Base-by-base conservation (phyloP, 306 rosid species). In the Luffa acutangula region DNA sequence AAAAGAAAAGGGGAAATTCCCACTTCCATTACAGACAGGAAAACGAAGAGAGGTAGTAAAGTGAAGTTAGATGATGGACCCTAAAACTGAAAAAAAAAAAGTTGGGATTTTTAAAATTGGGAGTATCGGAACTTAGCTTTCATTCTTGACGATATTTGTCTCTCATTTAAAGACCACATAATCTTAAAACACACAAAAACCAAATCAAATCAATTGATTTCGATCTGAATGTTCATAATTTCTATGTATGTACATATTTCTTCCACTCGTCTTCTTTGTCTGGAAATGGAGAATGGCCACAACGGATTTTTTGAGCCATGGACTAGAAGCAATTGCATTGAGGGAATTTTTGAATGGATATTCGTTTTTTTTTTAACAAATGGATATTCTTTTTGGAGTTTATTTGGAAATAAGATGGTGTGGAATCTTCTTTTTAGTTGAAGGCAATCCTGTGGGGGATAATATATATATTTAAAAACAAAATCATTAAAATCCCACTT, bases 81-180 rank as follows among this genome's bases (percentile, higher is more conserved):
- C 43, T 66, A 37, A 43, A 86, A 66, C 49, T 66, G 48, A 39
- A 66, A 66, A 66, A 65, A 39, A 66, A 66, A 66, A 65, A 17
- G 60, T 78, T 39, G 17, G 73, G 73, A 66, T 13, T 39, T 66
- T 39, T 17, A 17, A 39, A 34, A 2, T 58, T 25, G 14, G 9
- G 62, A 18, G 31, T 25, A 59, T 59, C 9, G 2, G 9, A 33
- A 34, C 69, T 33, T 63, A 4, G 20, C 69, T 34, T 62, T 62
- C 69, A 62, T 62, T 31, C 43, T 62, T 62, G 69, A 33, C 69
- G 43, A 14, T 63, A 14, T 34, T 63, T 34, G 70, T 63, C 45
- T 62, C 69, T 62, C 69, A 33, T 31, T 12, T 62, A 34, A 62
- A 62, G 21, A 36, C 45, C 74, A 66, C 31, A 37, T 4, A 3